Conservation (phyloP, 805 yeast genomes). For the Pichia manshurica region DNA sequence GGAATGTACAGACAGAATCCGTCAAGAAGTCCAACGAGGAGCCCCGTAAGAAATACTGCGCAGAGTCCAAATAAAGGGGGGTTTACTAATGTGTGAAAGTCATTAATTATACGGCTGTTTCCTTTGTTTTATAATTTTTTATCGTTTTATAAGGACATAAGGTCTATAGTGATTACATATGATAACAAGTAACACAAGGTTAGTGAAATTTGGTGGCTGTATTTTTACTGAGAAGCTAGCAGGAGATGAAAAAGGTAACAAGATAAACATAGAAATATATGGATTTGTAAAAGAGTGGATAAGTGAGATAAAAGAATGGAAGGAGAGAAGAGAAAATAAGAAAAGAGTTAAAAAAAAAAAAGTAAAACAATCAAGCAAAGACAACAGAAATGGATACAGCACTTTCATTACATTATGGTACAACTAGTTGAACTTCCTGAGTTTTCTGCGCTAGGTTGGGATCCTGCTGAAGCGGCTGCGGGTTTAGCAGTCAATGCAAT, state of each 20-base stretch:
- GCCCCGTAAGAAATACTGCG: no score
- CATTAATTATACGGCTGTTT: no score
- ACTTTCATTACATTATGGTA: conserved; percentile 21
- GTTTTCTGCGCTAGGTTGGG: conserved; percentile 24
- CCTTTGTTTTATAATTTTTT: not conserved
- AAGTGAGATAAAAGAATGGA: not conserved
- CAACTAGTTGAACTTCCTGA: conserved; percentile 30
- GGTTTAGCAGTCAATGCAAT: conserved; percentile 89
- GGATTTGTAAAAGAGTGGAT: not conserved
- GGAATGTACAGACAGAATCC: conserved; percentile 3
- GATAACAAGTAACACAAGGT: no score
- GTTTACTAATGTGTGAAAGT: not conserved
- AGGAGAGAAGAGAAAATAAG: not conserved
- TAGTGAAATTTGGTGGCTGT: not conserved
- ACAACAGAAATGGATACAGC: no score
- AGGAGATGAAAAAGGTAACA: not conserved
- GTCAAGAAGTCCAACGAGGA: conserved; percentile 6
- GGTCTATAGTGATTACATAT: no score
- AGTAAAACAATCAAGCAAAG: not conserved
- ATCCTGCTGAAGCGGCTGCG: conserved; percentile 41
- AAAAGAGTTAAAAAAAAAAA: conserved; percentile 5
- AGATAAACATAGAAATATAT: not conserved
- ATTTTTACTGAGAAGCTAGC: not conserved
- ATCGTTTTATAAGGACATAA: not conserved
- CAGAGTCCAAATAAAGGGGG: conserved; percentile 11